A percentile compares a stretch with the other conserved stretches of the same genome.
These are phyloP conservation scores for Diaporthe citriasiana DNA, from an alignment of 2,329 filamentous ascomycete species.

Conservation along the genomic window DNA sequence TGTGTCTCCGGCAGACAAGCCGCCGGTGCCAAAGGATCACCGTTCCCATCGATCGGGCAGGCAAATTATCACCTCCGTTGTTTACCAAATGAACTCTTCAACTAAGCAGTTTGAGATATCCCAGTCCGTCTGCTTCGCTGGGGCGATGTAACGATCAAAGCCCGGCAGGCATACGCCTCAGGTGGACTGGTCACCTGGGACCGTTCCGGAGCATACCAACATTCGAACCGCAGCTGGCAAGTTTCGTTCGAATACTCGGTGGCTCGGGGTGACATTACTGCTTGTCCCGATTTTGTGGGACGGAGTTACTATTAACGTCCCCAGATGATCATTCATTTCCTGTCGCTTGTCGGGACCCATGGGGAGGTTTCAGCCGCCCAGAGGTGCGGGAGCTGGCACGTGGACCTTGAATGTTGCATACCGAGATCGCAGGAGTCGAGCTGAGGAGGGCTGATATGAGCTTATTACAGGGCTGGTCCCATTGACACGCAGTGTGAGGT, in stretches of 20 bases:
- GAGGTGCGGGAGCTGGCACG: slow-evolving; percentile 25
- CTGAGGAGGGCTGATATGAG: slow-evolving; percentile 30
- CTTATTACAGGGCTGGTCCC: slow-evolving; percentile 32
- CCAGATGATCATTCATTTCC: slow-evolving; percentile 23
- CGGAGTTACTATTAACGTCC: slow-evolving; percentile 22
- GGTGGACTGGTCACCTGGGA: slow-evolving; percentile 24
- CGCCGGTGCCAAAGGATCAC: slow-evolving; percentile 28
- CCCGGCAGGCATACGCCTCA: slow-evolving; percentile 36
- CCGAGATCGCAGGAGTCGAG: slow-evolving; percentile 35
- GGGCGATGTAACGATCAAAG: slow-evolving; percentile 26
- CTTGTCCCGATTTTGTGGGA: slow-evolving; percentile 33
- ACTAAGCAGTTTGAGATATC: not conserved
- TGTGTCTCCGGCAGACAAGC: slow-evolving; percentile 22
- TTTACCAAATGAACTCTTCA: slow-evolving; percentile 10
- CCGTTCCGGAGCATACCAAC: slow-evolving; percentile 4
- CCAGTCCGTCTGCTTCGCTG: slow-evolving; percentile 8
- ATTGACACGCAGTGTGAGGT: slow-evolving; percentile 34
- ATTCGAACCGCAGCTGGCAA: slow-evolving; percentile 8
- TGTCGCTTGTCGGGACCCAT: slow-evolving; percentile 27
- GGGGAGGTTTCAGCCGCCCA: slow-evolving; percentile 25
- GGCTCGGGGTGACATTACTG: slow-evolving; percentile 32
- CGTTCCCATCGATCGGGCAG: slow-evolving; percentile 22
- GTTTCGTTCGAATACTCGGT: slow-evolving; percentile 14
- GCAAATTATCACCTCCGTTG: slow-evolving; percentile 11
- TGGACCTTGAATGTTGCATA: slow-evolving; percentile 32